Evolutionary conservation across 768 basidiomycete genomes (phyloP), one percentile per base, ranked within the genome.

Genomic region (Fistulinella prunicolor): DNA sequence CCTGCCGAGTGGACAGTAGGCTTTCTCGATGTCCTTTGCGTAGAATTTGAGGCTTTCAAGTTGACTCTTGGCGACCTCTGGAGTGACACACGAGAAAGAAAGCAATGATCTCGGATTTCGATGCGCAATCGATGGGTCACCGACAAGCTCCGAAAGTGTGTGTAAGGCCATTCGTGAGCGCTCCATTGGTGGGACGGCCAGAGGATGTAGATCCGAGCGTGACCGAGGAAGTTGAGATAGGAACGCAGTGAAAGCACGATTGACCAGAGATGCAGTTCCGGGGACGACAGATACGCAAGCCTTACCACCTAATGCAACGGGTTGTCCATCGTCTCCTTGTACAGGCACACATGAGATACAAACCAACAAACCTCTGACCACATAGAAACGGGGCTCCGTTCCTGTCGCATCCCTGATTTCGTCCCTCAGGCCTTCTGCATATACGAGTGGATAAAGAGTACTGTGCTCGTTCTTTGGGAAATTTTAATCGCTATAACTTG

Each of bases 291-390:
- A 77, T 34, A 88, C 60, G 57, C 73, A 77, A 3, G 77, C 79
- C 38, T 71, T 69, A 44, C 73, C 81, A 53, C 83, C 84, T 85
- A 53, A 19, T 22, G 29, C 22, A 22, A 50, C 41, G 9, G 3
- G 34, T 46, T 14, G 28, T 53, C 28, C 44, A 26, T 21, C 45
- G 40, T 22, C 14, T 38, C 28, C 10, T 44, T 28, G 21, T 17
- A 45, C 37, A 16, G 4, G 30, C 10, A 37, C 30, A 29, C 35
- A 24, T n/a, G 19, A 44, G 20, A 26, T 8, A 41, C 64, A 8
- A 32, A 85, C 86, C 83, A 10, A 41, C 64, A 8, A 32, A 85
- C 86, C 83, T 75, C 79, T 84, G 35, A 89, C 75, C 20, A 74
- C 70, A 51, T 79, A 85, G 2, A 86, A 52, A 6, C 76, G 62